phyloP scores from a whole-genome alignment of 257 asterid species.

The Schizonepeta tenuifolia region DNA sequence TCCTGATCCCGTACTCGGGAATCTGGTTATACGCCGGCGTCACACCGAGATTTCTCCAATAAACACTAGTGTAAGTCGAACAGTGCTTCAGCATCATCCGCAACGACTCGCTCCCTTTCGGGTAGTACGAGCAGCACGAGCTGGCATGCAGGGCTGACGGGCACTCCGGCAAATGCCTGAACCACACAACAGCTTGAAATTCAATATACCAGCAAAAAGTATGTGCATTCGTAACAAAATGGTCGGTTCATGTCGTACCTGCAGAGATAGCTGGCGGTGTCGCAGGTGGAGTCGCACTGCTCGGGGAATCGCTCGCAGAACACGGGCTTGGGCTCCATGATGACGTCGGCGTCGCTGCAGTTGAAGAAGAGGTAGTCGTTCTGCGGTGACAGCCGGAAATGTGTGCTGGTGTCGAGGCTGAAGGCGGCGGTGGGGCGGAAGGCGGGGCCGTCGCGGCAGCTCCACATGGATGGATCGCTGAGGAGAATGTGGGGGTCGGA shows the following conservation, averaged over 20 bases:
- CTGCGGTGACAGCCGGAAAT: conserved; percentile 60
- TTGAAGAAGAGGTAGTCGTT: conserved; percentile 92
- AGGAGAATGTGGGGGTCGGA: conserved; percentile 79
- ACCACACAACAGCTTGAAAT: background rate
- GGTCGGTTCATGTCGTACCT: too few relatives aligned
- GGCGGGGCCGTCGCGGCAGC: conserved; percentile 59
- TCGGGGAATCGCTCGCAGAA: conserved; percentile 88
- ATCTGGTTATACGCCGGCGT: conserved; percentile 67
- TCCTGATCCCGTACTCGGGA: conserved; percentile 84
- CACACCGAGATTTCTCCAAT: conserved; percentile 75
- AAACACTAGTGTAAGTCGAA: conserved; percentile 64
- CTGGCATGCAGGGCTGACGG: conserved; percentile 44
- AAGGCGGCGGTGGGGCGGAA: conserved; percentile 81
- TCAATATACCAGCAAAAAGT: background rate
- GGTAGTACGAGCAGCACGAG: conserved; percentile 88
- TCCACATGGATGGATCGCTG: conserved; percentile 82
- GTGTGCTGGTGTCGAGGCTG: conserved; percentile 84
- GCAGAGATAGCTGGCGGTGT: conserved; percentile 81
- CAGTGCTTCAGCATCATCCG: conserved; percentile 85
- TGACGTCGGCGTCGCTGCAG: conserved; percentile 73
- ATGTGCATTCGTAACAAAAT: background rate
- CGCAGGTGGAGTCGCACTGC: conserved; percentile 91
- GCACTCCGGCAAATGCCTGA: conserved; percentile 71
- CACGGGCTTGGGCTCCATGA: conserved; percentile 68
- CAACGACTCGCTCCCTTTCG: conserved; percentile 80